Evolutionary conservation across 495 filamentous ascomycete genomes (phyloP).

Genomic region (Durotheca rogersii): DNA sequence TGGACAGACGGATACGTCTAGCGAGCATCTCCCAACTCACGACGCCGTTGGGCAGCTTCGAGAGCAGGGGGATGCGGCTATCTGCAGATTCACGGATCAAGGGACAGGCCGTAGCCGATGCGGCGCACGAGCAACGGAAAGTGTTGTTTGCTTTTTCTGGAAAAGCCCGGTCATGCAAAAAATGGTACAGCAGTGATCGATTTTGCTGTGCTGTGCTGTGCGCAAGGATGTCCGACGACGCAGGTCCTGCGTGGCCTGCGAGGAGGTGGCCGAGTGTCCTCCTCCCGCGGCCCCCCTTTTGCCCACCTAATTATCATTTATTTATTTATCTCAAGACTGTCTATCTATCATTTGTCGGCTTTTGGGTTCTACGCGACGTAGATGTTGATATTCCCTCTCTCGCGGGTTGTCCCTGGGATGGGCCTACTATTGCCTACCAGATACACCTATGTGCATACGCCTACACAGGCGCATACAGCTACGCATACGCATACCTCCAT

Average conservation of each 20-base stretch:
- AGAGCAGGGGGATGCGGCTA: constrained; percentile 32
- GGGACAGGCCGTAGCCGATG: constrained; percentile 38
- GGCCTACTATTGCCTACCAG: too few relatives aligned
- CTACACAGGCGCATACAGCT: too few relatives aligned
- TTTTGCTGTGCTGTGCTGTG: too few relatives aligned
- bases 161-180: constrained; percentile 31
- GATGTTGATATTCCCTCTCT: constrained; percentile 22
- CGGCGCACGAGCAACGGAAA: constrained; percentile 33
- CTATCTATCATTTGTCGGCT: too few relatives aligned
- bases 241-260: constrained; percentile 24
- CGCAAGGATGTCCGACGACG: constrained; percentile 22
- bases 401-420: constrained; percentile 32
- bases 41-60: constrained; percentile 34
- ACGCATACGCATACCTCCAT: too few relatives aligned
- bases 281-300: too few relatives aligned
- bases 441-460: too few relatives aligned
- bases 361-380: too few relatives aligned
- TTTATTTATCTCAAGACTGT: too few relatives aligned
- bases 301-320: too few relatives aligned
- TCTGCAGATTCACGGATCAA: constrained; percentile 38
- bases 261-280: constrained; percentile 12
- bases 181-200: constrained; percentile 30
- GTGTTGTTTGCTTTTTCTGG: constrained; percentile 30
- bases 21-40: constrained; percentile 25
- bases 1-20: constrained; percentile 19